Evolutionary conservation across 2,329 filamentous ascomycete genomes (phyloP).

Genomic region (Aaosphaeria pasadenensis): DNA sequence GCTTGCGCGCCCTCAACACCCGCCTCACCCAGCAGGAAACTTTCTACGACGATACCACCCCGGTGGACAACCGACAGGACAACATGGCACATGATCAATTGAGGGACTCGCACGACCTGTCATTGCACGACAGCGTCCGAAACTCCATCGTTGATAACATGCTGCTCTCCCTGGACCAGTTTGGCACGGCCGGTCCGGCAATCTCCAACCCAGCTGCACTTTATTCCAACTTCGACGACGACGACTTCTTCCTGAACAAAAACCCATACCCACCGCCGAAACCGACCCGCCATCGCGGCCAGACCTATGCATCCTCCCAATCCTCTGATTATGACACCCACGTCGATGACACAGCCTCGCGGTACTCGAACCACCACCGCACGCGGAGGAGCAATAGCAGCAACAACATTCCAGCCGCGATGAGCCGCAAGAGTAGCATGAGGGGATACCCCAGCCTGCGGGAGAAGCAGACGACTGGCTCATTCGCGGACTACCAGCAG

Average conservation of each 20-base stretch:
- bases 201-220: constrained; percentile 19
- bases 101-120: constrained; percentile 78
- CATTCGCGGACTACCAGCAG: constrained; percentile 25
- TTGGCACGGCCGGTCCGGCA: constrained; percentile 41
- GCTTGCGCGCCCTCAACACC: constrained; percentile 30
- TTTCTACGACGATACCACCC: constrained; percentile 37
- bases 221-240: constrained; percentile 39
- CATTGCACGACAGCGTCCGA: constrained; percentile 73
- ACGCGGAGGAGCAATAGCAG: constrained; percentile 77
- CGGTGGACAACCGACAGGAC: constrained; percentile 23
- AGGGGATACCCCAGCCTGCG: constrained; percentile 27
- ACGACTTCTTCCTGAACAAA: constrained; percentile 37
- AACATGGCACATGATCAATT: constrained; percentile 15
- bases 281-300: constrained; percentile 49
- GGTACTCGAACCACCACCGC: constrained; percentile 42
- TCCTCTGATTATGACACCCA: constrained; percentile 55
- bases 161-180: constrained; percentile 84
- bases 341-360: constrained; percentile 33
- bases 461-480: constrained; percentile 20
- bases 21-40: constrained; percentile 24
- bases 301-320: constrained; percentile 59
- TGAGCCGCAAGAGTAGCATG: constrained; percentile 30
- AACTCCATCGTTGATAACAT: constrained; percentile 96
- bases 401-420: constrained; percentile 56
- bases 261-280: constrained; percentile 27